phyloP scores from a whole-genome alignment of 73 alveolate genomes.

The Effrenium voratum region DNA sequence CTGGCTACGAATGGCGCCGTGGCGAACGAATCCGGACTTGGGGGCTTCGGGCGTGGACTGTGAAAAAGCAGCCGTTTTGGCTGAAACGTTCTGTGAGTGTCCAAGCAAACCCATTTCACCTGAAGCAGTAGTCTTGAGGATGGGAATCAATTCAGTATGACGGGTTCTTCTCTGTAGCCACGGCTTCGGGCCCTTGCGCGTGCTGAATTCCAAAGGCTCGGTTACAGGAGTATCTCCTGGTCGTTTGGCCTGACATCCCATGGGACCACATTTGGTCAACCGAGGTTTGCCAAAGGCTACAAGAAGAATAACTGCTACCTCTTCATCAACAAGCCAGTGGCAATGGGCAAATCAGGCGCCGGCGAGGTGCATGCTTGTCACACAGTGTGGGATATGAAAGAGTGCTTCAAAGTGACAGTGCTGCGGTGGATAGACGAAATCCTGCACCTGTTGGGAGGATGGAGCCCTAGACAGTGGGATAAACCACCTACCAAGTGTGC shows the following conservation, averaged over 20 bases:
- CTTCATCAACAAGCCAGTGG: slow-evolving; percentile 4
- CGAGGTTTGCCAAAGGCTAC: slow-evolving; percentile 36
- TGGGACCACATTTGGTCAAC: neutral
- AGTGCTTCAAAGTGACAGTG: too few relatives aligned
- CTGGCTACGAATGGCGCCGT: neutral
- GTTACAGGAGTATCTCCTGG: neutral
- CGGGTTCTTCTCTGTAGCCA: neutral
- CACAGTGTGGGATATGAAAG: too few relatives aligned
- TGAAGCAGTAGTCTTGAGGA: neutral
- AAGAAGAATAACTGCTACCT: slow-evolving; percentile 21
- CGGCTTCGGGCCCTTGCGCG: neutral
- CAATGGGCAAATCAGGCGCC: slow-evolving; percentile 18
- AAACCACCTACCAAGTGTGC: too few relatives aligned
- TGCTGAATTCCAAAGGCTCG: neutral
- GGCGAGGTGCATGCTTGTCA: neutral
- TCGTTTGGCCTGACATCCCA: neutral
- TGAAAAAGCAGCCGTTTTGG: too few relatives aligned
- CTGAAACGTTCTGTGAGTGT: too few relatives aligned
- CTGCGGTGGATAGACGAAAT: too few relatives aligned
- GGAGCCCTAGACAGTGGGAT: too few relatives aligned
- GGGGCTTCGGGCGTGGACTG: neutral
- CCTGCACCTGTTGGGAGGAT: too few relatives aligned
- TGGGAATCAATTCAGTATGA: neutral
- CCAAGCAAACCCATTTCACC: too few relatives aligned
- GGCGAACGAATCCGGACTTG: neutral